Percentiles rank a stretch among this genome's conserved stretches.
Conservation (phyloP, 2,329 filamentous ascomycete genomes). For the Macrophomina phaseolina region DNA sequence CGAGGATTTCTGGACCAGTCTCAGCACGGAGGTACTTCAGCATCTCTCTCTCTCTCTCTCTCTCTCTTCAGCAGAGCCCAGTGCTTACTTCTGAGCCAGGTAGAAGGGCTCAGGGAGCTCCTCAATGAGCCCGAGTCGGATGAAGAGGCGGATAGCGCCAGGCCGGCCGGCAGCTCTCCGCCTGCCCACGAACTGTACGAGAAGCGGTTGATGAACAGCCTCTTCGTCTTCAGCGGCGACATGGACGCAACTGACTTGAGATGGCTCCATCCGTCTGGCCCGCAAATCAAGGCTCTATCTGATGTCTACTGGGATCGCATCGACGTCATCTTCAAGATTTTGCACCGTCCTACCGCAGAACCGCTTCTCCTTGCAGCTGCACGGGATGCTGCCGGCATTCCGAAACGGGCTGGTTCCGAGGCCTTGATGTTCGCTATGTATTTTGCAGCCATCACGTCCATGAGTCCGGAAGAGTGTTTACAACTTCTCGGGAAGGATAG, state of each 20-base stretch:
- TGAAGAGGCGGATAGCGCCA: slow-evolving; percentile 33
- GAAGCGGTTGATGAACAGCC: slow-evolving; percentile 32
- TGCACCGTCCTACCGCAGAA: slow-evolving; percentile 74
- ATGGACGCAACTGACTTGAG: slow-evolving; percentile 30
- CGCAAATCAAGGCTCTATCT: slow-evolving; percentile 74
- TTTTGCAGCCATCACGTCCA: slow-evolving; percentile 48
- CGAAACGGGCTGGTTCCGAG: slow-evolving; percentile 67
- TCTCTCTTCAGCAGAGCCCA: neutral
- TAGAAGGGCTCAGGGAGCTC: slow-evolving; percentile 32
- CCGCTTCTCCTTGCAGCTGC: slow-evolving; percentile 32
- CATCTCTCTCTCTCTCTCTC: neutral
- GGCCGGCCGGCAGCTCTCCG: neutral
- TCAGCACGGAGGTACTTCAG: slow-evolving; percentile 40
- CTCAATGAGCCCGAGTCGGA: slow-evolving; percentile 37
- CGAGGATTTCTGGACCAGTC: slow-evolving; percentile 41
- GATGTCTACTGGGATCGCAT: slow-evolving; percentile 75
- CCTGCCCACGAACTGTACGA: slow-evolving; percentile 28
- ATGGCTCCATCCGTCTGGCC: slow-evolving; percentile 65
- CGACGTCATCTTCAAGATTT: slow-evolving; percentile 73
- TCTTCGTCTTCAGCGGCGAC: slow-evolving; percentile 32
- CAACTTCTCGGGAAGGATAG: slow-evolving; percentile 58
- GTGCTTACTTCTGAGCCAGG: neutral
- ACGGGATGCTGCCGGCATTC: slow-evolving; percentile 53
- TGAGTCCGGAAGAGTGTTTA: slow-evolving; percentile 62
- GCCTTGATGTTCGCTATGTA: slow-evolving; percentile 50